Base-by-base conservation (phyloP, 2,329 filamentous ascomycete species). In the Alternaria sp. region DNA sequence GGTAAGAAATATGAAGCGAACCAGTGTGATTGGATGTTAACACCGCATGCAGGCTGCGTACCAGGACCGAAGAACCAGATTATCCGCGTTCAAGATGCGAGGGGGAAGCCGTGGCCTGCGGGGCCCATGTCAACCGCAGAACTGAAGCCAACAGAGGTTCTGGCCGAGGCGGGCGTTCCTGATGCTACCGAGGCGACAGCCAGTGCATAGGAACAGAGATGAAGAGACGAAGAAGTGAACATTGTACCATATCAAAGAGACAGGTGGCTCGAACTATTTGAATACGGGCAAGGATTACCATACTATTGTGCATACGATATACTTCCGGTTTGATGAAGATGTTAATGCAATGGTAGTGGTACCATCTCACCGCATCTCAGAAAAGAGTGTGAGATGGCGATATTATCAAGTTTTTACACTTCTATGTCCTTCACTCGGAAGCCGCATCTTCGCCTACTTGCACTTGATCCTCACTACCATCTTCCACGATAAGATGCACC, bases 51-150 rank as follows among this genome's bases (percentile, higher is more conserved):
- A 88, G 86, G 87, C 30, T 87, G 89, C 66, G 90, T 99, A 43
- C 91, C 91, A 34, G 95, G 95, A 0, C 94, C 94, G 60, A 96
- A 97, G 82, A 91, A 93, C 62, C 89, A 91, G 67, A 81, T 94
- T 59, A 91, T 99, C 63, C 89, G 90, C 81, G 84, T 99, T 57
- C 91, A 96, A 77, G 95, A 99, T 80, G 92, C 95, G 14, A 87
- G 95, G 78, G 96, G 96, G 86, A 95, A 96, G 84, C 86, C 88
- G 25, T 91, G 88, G 89, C 89, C 89, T 4, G 78, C 85, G 49
- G 79, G 86, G 18, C 75, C 78, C 0, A 76, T 78, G 74, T 69
- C 63, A 6, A 62, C 67, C 8, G 63, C 62, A 4, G 72, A 77
- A 12, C 62, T 74, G 5, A 51, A 52, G 20, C 65, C 65, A 12